A percentile compares a stretch with the other conserved stretches of the same genome.
Evolutionary conservation across 805 yeast species (phyloP).

Genomic region (Ogataea degrootiae): DNA sequence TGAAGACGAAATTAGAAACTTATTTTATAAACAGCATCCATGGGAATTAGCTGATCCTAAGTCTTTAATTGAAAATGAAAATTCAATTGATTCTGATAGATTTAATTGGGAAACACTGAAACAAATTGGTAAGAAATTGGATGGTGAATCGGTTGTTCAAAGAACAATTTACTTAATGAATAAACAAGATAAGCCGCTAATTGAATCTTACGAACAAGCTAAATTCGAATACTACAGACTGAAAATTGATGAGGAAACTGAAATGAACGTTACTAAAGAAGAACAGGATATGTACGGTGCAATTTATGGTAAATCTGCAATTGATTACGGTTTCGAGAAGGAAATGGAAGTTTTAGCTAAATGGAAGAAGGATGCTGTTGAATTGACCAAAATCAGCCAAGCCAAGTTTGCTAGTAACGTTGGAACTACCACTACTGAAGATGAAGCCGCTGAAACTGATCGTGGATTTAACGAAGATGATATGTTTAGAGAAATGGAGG

Average conservation of each 20-base stretch:
- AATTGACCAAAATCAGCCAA: constrained; percentile 50
- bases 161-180: constrained; percentile 56
- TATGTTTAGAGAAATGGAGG: constrained; percentile 14
- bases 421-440: constrained; percentile 20
- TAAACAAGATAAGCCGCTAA: constrained; percentile 32
- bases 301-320: constrained; percentile 52
- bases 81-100: constrained; percentile 41
- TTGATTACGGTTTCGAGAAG: constrained; percentile 62
- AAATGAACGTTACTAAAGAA: constrained; percentile 66
- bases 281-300: constrained; percentile 86
- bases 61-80: constrained; percentile 69
- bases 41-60: constrained; percentile 97
- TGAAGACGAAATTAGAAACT: constrained; percentile 77
- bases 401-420: constrained; percentile 36
- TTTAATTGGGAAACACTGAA: constrained; percentile 77
- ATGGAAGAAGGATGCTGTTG: constrained; percentile 71
- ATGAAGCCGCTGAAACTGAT: constrained; percentile 17
- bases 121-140: constrained; percentile 70
- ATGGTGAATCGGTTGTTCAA: constrained; percentile 86
- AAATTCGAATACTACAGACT: constrained; percentile 83
- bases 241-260: constrained; percentile 79
- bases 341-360: constrained; percentile 68
- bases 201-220: constrained; percentile 79
- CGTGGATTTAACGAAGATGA: constrained; percentile 19
- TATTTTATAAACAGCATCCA: constrained; percentile 91